These are phyloP conservation scores for Giardia muris DNA, from an alignment of 208 protist genomes.

Conservation along the genomic window DNA sequence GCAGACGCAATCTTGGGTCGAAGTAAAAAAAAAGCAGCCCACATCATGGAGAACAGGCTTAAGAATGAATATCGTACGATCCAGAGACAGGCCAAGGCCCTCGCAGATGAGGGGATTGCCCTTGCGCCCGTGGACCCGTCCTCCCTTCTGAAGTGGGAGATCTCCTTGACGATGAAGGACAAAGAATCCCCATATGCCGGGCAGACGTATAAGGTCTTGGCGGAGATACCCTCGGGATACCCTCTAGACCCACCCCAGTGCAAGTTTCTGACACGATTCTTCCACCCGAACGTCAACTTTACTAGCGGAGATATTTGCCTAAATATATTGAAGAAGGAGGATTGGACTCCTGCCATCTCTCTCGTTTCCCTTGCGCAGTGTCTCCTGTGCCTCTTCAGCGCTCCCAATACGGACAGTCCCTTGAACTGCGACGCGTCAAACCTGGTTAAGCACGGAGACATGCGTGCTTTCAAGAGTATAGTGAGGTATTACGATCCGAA, in stretches of 20 bases:
- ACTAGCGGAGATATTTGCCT: slow-evolving; percentile 57
- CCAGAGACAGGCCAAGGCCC: background rate
- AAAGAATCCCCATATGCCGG: slow-evolving; percentile 25
- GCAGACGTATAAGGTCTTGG: slow-evolving; percentile 49
- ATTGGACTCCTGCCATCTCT: slow-evolving; percentile 53
- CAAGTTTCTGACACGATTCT: slow-evolving; percentile 54
- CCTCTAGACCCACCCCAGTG: slow-evolving; percentile 50
- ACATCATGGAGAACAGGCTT: background rate
- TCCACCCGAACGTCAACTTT: slow-evolving; percentile 59
- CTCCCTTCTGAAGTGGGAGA: background rate
- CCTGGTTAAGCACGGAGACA: background rate
- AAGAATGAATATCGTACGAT: background rate
- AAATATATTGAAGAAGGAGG: slow-evolving; percentile 54
- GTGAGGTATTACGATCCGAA: background rate
- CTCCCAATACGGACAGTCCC: slow-evolving; percentile 46
- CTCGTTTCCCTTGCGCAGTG: slow-evolving; percentile 30
- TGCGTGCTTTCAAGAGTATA: background rate
- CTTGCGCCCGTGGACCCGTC: background rate
- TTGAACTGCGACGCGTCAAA: background rate
- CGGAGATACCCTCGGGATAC: slow-evolving; percentile 50
- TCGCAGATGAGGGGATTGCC: background rate
- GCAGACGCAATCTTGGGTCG: background rate
- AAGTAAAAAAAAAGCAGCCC: background rate
- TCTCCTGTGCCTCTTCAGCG: slow-evolving; percentile 37
- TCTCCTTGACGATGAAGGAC: background rate